These are phyloP conservation scores for Phycomyces blakesleeanus DNA, from an alignment of 192 early-diverging fungal species.

Conservation along the genomic window DNA sequence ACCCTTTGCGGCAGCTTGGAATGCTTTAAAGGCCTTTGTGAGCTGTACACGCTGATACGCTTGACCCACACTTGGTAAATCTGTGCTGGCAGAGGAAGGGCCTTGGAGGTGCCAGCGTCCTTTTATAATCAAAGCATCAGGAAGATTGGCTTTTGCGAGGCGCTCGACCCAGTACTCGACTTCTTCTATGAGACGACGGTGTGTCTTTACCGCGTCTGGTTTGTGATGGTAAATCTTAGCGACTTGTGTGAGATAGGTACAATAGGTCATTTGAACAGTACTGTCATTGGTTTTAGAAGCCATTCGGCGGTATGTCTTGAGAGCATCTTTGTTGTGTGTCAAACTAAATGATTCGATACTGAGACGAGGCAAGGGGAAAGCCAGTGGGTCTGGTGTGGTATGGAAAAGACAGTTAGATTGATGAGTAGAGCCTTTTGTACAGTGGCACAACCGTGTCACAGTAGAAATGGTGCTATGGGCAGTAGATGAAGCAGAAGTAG, in stretches of 20 bases:
- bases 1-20: conserved; percentile 58
- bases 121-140: conserved; percentile 73
- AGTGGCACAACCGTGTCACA: not conserved
- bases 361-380: not conserved
- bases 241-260: conserved; percentile 70
- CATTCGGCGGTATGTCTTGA: conserved; percentile 72
- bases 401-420: not conserved
- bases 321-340: conserved; percentile 27
- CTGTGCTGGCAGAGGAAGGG: not conserved
- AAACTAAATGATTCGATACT: conserved; percentile 29
- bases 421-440: not conserved
- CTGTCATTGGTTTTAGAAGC: conserved; percentile 76
- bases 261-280: conserved; percentile 72
- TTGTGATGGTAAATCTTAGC: conserved; percentile 36
- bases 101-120: conserved; percentile 63
- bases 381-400: not conserved
- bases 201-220: conserved; percentile 2
- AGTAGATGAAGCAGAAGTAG: not conserved
- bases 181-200: conserved; percentile 51
- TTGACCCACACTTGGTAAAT: not conserved
- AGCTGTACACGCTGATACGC: conserved; percentile 51
- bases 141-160: conserved; percentile 61
- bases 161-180: conserved; percentile 72
- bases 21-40: conserved; percentile 65
- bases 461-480: not conserved